These are phyloP conservation scores for Theobroma cacao DNA, from an alignment of 345 rosid species.

Conservation along the genomic window DNA sequence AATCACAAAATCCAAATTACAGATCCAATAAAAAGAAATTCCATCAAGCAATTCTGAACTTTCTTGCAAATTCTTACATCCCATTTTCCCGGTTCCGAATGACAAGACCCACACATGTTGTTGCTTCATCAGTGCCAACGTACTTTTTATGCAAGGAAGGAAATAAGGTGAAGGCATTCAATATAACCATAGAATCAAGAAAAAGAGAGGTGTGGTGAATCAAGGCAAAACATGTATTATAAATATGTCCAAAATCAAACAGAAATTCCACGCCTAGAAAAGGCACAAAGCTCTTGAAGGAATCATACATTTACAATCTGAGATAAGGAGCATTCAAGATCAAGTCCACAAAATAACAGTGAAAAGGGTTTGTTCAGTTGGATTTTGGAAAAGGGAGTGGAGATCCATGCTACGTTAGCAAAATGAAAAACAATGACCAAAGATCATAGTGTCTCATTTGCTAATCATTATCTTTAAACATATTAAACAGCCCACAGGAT, in stretches of 20 bases:
- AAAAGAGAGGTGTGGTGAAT: background rate
- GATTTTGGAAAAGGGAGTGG: background rate
- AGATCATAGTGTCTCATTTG: background rate
- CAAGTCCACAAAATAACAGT: background rate
- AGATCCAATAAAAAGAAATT: background rate
- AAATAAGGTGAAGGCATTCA: background rate
- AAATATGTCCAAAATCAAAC: background rate
- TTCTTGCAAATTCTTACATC: constrained; percentile 48
- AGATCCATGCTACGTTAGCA: background rate
- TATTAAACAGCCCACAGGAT: background rate
- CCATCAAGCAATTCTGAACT: background rate
- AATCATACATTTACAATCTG: background rate
- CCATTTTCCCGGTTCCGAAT: constrained; percentile 65
- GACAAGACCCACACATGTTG: constrained; percentile 79
- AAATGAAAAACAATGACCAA: background rate
- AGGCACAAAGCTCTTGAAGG: background rate
- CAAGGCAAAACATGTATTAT: background rate
- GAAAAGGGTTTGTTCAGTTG: background rate
- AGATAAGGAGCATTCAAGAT: background rate
- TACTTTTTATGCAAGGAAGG: constrained; percentile 35
- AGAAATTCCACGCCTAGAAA: background rate
- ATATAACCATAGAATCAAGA: background rate
- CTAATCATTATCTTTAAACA: background rate
- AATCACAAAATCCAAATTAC: background rate
- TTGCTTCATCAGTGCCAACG: constrained; percentile 87